Base-by-base conservation (phyloP, 176 grass and related monocot genomes). In the Alopecurus myosuroides region DNA sequence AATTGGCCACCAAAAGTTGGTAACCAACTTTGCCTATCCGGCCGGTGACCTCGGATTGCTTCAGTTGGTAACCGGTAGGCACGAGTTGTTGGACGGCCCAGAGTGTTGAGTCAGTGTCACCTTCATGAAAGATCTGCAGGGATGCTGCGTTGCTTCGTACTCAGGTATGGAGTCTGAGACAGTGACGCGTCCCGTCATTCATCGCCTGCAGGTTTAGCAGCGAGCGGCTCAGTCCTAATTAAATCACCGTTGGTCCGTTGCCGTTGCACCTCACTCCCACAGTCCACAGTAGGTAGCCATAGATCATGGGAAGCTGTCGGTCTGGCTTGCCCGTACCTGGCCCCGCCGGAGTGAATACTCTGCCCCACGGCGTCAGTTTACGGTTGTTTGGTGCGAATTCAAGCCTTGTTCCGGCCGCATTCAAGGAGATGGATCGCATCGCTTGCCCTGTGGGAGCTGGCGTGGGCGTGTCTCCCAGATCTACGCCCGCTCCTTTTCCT, bases 381-480 rank as follows among this genome's bases (percentile, higher is more conserved):
- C 88, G 45, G 79, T 4, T 79, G 79, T 90, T 90, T 79, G 88
- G 84, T 86, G 80, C 51, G 67, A 74, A 86, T 86, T 86, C 45
- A 90, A 79, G 74, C 65, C 74, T 19, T 62, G 84, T 86, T 74
- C 77, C 29, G 44, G 41, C 6, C 34, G 84, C 84, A 90, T 86
- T 90, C 66, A 83, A 49, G 84, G 74, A 82, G 83, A 53, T 57
- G 50, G 45, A 20, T 49, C 23, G 26, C 69, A 3, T 40, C 2
- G 29, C 68, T 45, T 63, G 31, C 58, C 48, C 60, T 55, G 77
- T 56, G 68, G 55, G 44, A 79, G 79, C 80, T 82, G 78, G 77
- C 49, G 63, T 78, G 63, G 12, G 53, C 44, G 33, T 78, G 45
- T 23, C 78, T 30, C 26, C 9, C 63, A 18, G 79, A 67, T 45